Percentiles rank a stretch among this genome's conserved stretches.
These are phyloP conservation scores for Rhizopus sp. DNA, from an alignment of 371 early-diverging fungal genomes.

Conservation along the genomic window DNA sequence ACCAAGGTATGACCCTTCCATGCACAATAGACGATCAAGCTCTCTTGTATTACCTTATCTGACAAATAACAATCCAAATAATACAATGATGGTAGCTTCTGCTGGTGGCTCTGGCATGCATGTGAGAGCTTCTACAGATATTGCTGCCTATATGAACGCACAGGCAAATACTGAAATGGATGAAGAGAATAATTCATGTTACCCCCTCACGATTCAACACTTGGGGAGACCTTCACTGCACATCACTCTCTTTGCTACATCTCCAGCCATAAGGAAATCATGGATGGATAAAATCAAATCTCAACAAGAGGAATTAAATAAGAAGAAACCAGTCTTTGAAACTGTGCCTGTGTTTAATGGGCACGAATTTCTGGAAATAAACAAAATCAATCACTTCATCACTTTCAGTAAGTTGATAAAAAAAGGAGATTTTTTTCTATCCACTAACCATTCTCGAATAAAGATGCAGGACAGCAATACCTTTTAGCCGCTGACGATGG, in stretches of 20 bases:
- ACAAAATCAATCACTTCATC: constrained; percentile 37
- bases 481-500: constrained; percentile 45
- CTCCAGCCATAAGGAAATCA: constrained; percentile 72
- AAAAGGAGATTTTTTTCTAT: not conserved
- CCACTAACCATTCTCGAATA: not conserved
- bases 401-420: constrained; percentile 38
- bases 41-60: constrained; percentile 15
- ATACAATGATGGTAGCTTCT: not conserved
- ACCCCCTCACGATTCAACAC: constrained; percentile 74
- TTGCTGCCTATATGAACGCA: constrained; percentile 9
- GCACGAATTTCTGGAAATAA: constrained; percentile 21
- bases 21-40: constrained; percentile 27
- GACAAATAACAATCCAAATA: constrained; percentile 6
- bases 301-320: constrained; percentile 62
- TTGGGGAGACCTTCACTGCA: constrained; percentile 63
- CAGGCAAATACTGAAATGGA: not conserved
- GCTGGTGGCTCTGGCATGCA: constrained; percentile 9
- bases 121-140: constrained; percentile 20
- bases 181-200: constrained; percentile 20
- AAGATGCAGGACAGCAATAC: constrained; percentile 46
- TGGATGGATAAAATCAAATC: constrained; percentile 84
- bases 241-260: constrained; percentile 72
- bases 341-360: constrained; percentile 38
- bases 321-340: constrained; percentile 62
- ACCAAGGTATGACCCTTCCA: constrained; percentile 13